Percentiles rank a stretch among this genome's conserved stretches.
Conservation (phyloP, 2,329 filamentous ascomycete genomes). For the Penicillium concentricum region DNA sequence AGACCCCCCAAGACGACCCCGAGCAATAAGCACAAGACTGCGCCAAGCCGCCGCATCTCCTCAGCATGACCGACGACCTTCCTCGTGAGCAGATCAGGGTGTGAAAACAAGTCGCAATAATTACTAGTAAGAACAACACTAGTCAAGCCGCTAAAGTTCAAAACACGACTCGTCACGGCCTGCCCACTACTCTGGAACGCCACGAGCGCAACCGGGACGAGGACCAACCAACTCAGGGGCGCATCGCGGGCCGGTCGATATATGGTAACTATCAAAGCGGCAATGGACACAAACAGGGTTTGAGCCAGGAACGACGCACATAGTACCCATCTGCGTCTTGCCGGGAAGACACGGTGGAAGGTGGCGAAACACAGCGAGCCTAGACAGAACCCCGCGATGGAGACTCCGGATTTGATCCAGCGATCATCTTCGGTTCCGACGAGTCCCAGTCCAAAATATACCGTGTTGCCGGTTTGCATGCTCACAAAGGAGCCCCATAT, state of each 20-base stretch:
- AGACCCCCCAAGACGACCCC: constrained; percentile 57
- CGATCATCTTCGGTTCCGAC: constrained; percentile 51
- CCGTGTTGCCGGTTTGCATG: constrained; percentile 84
- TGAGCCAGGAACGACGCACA: constrained; percentile 57
- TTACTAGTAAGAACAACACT: constrained; percentile 79
- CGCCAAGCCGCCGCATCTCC: constrained; percentile 53
- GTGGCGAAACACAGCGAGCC: constrained; percentile 70
- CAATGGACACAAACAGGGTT: constrained; percentile 49
- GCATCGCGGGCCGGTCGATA: constrained; percentile 48
- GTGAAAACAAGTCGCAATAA: constrained; percentile 77
- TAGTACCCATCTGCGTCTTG: constrained; percentile 45
- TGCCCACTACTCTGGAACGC: constrained; percentile 78
- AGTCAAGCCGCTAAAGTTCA: constrained; percentile 69
- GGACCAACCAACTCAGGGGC: constrained; percentile 54
- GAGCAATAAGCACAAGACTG: constrained; percentile 52
- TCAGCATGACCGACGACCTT: constrained; percentile 48
- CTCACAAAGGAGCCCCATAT: constrained; percentile 79
- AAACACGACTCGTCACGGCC: constrained; percentile 68
- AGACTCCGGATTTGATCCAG: constrained; percentile 71
- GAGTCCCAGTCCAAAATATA: constrained; percentile 75
- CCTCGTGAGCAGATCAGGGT: constrained; percentile 51
- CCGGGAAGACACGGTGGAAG: constrained; percentile 59
- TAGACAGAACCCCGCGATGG: constrained; percentile 67
- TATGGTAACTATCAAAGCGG: constrained; percentile 56
- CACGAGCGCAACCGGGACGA: constrained; percentile 66